Evolutionary conservation across 805 yeast species (phyloP), one percentile per base, ranked within the genome.

Genomic region (Cyberlindnera petersonii): DNA sequence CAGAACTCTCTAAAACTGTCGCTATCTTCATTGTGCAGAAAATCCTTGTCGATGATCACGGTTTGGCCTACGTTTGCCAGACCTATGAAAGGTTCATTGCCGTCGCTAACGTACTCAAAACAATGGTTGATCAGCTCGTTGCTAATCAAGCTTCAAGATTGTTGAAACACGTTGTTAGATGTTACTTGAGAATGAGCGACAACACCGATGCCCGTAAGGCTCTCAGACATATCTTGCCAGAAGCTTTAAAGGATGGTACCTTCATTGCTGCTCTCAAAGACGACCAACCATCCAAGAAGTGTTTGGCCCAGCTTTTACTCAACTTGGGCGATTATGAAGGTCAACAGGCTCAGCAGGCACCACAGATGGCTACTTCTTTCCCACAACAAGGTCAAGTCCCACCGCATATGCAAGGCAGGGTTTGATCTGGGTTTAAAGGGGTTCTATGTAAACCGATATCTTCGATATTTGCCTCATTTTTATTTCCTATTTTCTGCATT

Each of bases 11-110:
- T 34, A 91, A 93, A 57, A 93, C 98, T 0, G 98, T 91, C 19
- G 98, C 98, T 5, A 89, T 91, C 41, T 91, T 93, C 66, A 91
- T 93, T 44, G 83, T 93, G 32, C 97, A 91, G 58, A 91, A 89
- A 62, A 91, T 91, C 39, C 69, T 91, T 36, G 74, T 88, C 49
- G 98, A 93, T 63, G 96, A 91, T 55, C 78, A 82, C 50, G 98
- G 98, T 0, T 72, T 91, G 44, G 76, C 80, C 16, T 93, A 93
- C 63, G 86, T 93, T 17, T 93, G 98, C 65, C 95, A 94, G 42
- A 91, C 98, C 0, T 86, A 81, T 58, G 98, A 91, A 62, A 72
- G 98, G 52, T 91, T 91, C 59, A 86, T 83, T 46, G 96, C 98
- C 2, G 97, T 93, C 18, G 84, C 93, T 1, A 80, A 85, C 38